Evolutionary conservation across 2,329 filamentous ascomycete genomes (phyloP).

Genomic region (Fusarium drepaniforme): DNA sequence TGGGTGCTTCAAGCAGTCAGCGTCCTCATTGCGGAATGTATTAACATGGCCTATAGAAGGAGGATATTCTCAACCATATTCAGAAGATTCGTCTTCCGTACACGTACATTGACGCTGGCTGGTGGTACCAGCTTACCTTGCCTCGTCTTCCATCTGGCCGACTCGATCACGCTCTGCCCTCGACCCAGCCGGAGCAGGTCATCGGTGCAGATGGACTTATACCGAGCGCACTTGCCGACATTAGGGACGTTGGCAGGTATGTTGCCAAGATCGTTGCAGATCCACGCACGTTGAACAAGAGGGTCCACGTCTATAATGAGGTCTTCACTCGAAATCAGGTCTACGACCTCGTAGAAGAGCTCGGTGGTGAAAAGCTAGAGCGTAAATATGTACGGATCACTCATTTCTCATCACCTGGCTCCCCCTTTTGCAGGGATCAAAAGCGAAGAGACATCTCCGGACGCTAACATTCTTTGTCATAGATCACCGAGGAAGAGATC

Average conservation of each 20-base stretch:
- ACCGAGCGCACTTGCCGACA: slow-evolving; percentile 58
- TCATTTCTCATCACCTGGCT: too few relatives aligned
- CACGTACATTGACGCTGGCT: neutral
- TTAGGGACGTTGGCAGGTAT: slow-evolving; percentile 64
- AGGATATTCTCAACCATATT: neutral
- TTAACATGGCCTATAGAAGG: neutral
- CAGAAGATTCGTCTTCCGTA: neutral
- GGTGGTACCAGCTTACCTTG: neutral
- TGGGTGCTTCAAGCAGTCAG: too few relatives aligned
- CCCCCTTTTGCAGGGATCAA: too few relatives aligned
- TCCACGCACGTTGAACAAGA: slow-evolving; percentile 63
- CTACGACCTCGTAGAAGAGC: slow-evolving; percentile 57
- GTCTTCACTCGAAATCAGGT: slow-evolving; percentile 59
- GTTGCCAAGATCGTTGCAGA: slow-evolving; percentile 64
- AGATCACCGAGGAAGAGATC: neutral
- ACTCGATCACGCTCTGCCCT: neutral
- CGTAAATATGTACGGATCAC: neutral
- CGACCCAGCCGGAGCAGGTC: neutral
- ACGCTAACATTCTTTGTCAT: too few relatives aligned
- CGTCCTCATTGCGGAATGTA: too few relatives aligned
- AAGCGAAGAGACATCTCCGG: too few relatives aligned
- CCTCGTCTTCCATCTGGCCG: neutral
- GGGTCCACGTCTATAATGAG: slow-evolving; percentile 61
- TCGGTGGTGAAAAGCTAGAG: slow-evolving; percentile 61
- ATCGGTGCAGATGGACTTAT: slow-evolving; percentile 53